A percentile compares a stretch with the other conserved stretches of the same genome.
Evolutionary conservation across 495 filamentous ascomycete genomes (phyloP).

Genomic region (Barbatosphaeria neglecta): DNA sequence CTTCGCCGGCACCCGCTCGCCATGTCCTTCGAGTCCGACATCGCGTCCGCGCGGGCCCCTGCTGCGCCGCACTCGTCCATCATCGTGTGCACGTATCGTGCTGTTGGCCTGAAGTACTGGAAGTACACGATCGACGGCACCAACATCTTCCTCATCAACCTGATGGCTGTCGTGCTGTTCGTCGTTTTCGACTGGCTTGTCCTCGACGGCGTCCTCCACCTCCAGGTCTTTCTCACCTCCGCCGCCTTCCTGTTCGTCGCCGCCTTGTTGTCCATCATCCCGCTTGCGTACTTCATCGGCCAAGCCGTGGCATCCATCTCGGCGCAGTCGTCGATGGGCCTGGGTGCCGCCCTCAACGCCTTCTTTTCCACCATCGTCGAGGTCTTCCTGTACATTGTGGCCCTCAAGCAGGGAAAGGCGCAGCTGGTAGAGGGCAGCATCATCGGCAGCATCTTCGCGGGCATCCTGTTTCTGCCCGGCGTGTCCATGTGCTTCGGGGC

Average conservation of each 20-base stretch:
- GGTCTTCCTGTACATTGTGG: constrained; percentile 95
- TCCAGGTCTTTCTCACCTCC: constrained; percentile 61
- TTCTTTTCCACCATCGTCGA: constrained; percentile 99
- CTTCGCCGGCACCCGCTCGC: constrained; percentile 87
- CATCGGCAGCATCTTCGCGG: constrained; percentile 94
- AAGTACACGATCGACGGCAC: constrained; percentile 98
- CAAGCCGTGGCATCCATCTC: constrained; percentile 99
- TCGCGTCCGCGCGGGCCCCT: constrained; percentile 55
- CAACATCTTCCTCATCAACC: constrained; percentile 97
- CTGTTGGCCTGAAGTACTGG: constrained; percentile 91
- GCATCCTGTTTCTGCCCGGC: constrained; percentile 92
- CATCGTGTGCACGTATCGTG: constrained; percentile 91
- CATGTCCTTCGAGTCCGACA: constrained; percentile 83
- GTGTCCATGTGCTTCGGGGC: constrained; percentile 98
- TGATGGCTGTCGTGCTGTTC: constrained; percentile 81
- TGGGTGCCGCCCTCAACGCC: constrained; percentile 94
- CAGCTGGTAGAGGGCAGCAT: constrained; percentile 92
- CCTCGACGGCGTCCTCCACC: constrained; percentile 50
- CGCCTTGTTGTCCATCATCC: constrained; percentile 84
- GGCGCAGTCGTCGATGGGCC: constrained; percentile 98
- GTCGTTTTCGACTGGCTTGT: constrained; percentile 87
- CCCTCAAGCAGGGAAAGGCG: constrained; percentile 84
- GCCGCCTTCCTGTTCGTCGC: constrained; percentile 77
- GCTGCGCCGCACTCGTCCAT: constrained; percentile 71
- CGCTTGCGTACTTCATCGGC: constrained; percentile 97